Evolutionary conservation across 306 rosid genomes (phyloP).

Genomic region (Lathyrus sativus): DNA sequence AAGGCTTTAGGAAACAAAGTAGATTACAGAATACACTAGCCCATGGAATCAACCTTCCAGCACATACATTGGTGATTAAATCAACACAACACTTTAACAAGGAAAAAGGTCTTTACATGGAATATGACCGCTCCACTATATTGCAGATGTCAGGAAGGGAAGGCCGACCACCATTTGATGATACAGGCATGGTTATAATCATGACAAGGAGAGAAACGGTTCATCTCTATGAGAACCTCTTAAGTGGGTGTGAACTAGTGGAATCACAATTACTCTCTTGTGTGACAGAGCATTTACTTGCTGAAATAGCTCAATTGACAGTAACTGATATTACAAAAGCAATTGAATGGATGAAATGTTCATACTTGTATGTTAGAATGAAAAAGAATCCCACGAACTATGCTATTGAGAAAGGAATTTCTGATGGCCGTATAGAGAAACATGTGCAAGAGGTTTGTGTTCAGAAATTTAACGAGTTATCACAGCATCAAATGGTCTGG

Average conservation of each 20-base stretch:
- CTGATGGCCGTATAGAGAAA: constrained; percentile 60
- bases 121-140: constrained; percentile 87
- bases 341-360: constrained; percentile 94
- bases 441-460: constrained; percentile 84
- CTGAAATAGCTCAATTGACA: constrained; percentile 93
- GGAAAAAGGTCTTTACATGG: constrained; percentile 95
- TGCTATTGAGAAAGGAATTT: constrained; percentile 63
- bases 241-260: constrained; percentile 92
- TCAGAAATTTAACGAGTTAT: constrained; percentile 79
- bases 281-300: constrained; percentile 92
- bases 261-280: constrained; percentile 93
- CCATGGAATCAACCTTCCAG: constrained; percentile 98
- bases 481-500: constrained; percentile 81
- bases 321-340: constrained; percentile 85
- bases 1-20: not conserved
- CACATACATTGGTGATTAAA: constrained; percentile 94
- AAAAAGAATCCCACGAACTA: constrained; percentile 81
- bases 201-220: constrained; percentile 99
- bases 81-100: constrained; percentile 98
- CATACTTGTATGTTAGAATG: constrained; percentile 88
- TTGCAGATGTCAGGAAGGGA: constrained; percentile 98
- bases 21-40: constrained; percentile 89
- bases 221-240: constrained; percentile 89
- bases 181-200: constrained; percentile 92
- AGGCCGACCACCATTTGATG: constrained; percentile 98